A percentile compares a stretch with the other conserved stretches of the same genome.
Conservation (phyloP, 176 grass and related monocot genomes). For the Elymus sibiricus region DNA sequence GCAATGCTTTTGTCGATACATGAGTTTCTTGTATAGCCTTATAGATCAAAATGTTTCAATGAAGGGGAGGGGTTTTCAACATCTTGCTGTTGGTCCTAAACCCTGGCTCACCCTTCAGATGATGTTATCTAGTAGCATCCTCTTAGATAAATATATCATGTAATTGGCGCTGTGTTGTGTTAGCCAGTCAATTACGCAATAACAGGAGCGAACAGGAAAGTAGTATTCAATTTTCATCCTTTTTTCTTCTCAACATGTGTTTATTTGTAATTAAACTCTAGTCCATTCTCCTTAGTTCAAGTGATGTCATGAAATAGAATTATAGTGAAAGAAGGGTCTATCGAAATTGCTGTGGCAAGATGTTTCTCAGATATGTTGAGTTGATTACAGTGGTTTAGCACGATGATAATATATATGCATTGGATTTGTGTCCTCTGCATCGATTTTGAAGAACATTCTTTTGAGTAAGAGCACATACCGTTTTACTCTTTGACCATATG, state of each 20-base stretch:
- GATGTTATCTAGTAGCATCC: constrained; percentile 18
- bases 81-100: constrained; percentile 38
- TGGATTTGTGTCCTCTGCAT: not conserved
- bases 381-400: not conserved
- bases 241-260: not conserved
- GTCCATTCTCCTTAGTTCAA: constrained; percentile 12
- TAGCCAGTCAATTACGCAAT: constrained; percentile 32
- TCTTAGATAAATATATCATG: constrained; percentile 1
- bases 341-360: constrained; percentile 29
- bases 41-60: constrained; percentile 35
- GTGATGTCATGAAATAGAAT: constrained; percentile 28
- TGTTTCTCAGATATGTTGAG: constrained; percentile 3
- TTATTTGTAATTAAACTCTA: constrained; percentile 50
- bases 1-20: constrained; percentile 44
- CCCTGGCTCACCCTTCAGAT: constrained; percentile 13
- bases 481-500: not conserved
- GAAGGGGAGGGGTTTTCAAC: constrained; percentile 25
- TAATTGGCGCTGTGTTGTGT: constrained; percentile 25
- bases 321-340: constrained; percentile 26
- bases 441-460: not conserved
- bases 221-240: not conserved
- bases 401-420: not conserved
- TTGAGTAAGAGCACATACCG: not conserved
- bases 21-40: constrained; percentile 55
- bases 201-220: constrained; percentile 25